Conservation (phyloP, 2,329 filamentous ascomycete genomes). For the Ceratocystis cubensis region DNA sequence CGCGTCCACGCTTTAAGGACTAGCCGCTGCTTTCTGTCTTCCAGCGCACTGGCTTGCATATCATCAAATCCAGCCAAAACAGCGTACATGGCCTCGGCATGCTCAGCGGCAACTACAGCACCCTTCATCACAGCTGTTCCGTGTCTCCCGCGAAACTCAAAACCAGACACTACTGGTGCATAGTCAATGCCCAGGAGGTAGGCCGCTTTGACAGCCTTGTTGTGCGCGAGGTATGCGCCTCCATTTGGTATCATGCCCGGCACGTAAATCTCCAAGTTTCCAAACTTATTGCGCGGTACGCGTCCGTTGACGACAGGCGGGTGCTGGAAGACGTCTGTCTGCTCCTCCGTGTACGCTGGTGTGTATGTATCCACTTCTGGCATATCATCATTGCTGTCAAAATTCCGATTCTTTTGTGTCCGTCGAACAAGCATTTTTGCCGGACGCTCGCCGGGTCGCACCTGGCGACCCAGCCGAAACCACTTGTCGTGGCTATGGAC, state of each 20-base stretch:
- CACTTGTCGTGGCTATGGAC: conserved; percentile 75
- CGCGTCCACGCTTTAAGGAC: conserved; percentile 54
- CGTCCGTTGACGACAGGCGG: conserved; percentile 62
- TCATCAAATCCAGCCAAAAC: conserved; percentile 57
- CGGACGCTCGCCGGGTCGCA: conserved; percentile 67
- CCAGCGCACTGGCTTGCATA: conserved; percentile 49
- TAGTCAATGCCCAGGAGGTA: conserved; percentile 69
- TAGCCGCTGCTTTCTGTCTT: conserved; percentile 59
- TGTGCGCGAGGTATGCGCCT: conserved; percentile 55
- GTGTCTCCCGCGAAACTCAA: conserved; percentile 71
- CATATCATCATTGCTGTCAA: conserved; percentile 29
- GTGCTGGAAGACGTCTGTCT: conserved; percentile 62
- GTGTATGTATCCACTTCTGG: conserved; percentile 34
- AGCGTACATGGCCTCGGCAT: conserved; percentile 56
- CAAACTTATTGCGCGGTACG: conserved; percentile 82
- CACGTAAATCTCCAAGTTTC: conserved; percentile 88
- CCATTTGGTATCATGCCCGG: conserved; percentile 80
- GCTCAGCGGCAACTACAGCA: conserved; percentile 60
- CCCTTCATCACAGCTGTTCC: conserved; percentile 76
- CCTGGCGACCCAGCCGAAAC: conserved; percentile 74
- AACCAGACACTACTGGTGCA: conserved; percentile 80
- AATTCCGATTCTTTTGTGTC: background rate
- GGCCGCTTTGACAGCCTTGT: conserved; percentile 57
- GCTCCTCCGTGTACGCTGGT: conserved; percentile 47
- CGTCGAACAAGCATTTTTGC: conserved; percentile 51